Percentiles rank a stretch among this genome's conserved stretches.
phyloP scores from a whole-genome alignment of 768 basidiomycete genomes.

The Naganishia vaughanmartiniae region DNA sequence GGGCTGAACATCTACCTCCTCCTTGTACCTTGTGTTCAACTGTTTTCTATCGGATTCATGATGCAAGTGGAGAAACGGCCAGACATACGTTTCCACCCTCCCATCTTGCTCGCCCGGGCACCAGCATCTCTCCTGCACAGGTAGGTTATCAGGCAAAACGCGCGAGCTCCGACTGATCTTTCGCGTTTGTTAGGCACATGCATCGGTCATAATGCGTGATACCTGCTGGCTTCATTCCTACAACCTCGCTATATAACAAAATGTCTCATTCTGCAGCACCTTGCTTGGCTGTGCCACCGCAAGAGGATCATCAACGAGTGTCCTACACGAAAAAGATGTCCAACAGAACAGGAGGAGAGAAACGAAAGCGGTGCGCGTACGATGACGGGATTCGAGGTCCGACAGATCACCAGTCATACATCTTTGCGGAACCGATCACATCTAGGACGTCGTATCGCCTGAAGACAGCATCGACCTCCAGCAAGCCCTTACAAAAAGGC shows the following conservation, averaged over 20 bases:
- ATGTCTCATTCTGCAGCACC: background rate
- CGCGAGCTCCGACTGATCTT: background rate
- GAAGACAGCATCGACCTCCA: background rate
- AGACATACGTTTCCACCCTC: background rate
- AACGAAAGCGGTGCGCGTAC: conserved; percentile 4
- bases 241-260: background rate
- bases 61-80: background rate
- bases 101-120: background rate
- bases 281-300: background rate
- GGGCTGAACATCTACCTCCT: conserved; percentile 5
- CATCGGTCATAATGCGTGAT: conserved; percentile 25
- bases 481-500: background rate
- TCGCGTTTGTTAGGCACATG: conserved; percentile 4
- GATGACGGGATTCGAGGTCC: conserved; percentile 19
- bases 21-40: background rate
- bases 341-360: conserved; percentile 9
- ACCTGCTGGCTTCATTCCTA: background rate
- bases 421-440: background rate
- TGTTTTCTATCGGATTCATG: background rate
- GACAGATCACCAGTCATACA: conserved; percentile 3
- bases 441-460: background rate
- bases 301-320: background rate
- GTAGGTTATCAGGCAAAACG: background rate
- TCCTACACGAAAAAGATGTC: background rate
- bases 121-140: background rate